These are phyloP conservation scores for Arthrobotrys musiformis DNA, from an alignment of 2,329 filamentous ascomycete genomes.

Conservation along the genomic window DNA sequence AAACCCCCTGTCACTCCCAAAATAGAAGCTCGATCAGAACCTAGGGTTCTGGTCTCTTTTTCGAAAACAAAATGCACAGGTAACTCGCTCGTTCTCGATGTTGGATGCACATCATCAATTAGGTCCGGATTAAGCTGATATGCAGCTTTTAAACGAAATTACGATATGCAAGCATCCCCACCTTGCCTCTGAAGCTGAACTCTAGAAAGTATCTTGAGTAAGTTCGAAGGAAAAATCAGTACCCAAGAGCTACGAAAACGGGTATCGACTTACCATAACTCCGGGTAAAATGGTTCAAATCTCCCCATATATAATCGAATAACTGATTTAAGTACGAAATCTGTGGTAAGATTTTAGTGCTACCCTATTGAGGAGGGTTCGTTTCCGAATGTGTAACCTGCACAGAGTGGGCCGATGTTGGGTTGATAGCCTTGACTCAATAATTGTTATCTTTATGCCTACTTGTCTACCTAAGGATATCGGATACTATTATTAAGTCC, in stretches of 20 bases:
- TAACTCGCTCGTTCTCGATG: not conserved
- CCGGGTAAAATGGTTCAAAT: conserved; percentile 39
- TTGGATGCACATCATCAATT: conserved; percentile 6
- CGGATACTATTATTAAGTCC: conserved; percentile 9
- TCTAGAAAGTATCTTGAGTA: conserved; percentile 21
- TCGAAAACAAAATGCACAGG: not conserved
- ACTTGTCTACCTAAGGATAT: not conserved
- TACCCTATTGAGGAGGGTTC: not conserved
- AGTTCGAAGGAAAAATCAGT: not conserved
- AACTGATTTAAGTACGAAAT: not conserved
- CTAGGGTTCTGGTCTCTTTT: conserved; percentile 6
- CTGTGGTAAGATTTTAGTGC: conserved; percentile 21
- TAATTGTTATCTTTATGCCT: not conserved
- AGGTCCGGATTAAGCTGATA: conserved; percentile 24
- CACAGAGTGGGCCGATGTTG: not conserved
- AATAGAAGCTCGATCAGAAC: conserved; percentile 48
- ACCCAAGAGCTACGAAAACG: not conserved
- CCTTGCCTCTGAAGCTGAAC: conserved; percentile 8
- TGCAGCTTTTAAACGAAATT: conserved; percentile 49
- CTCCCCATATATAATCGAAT: not conserved
- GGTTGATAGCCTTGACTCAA: not conserved
- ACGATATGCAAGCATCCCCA: conserved; percentile 29
- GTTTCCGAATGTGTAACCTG: conserved; percentile 14
- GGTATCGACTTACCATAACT: conserved; percentile 46
- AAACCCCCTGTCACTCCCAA: conserved; percentile 32